These are phyloP conservation scores for Silene latifolia DNA, from an alignment of 148 eudicot species.

Conservation along the genomic window DNA sequence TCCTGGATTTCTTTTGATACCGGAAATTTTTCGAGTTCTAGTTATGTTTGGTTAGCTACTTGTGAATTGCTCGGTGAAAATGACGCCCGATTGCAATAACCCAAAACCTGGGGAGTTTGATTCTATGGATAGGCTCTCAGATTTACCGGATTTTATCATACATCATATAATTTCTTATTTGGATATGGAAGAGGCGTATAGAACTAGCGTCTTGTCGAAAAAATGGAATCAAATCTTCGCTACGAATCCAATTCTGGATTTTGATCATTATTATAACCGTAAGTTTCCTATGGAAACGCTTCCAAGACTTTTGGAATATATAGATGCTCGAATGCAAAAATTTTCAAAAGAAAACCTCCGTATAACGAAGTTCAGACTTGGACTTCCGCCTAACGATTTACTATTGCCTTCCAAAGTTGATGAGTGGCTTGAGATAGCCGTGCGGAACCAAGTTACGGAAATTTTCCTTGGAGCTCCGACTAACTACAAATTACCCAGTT, in stretches of 20 bases:
- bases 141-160: conserved; percentile 4
- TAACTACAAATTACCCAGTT: not conserved
- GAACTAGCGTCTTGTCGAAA: conserved; percentile 10
- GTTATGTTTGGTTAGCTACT: too few species aligned
- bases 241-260: not conserved
- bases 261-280: not conserved
- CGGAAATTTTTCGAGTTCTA: too few species aligned
- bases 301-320: not conserved
- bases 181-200: not conserved
- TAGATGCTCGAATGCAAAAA: not conserved
- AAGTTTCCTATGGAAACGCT: not conserved
- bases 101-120: not conserved
- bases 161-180: conserved; percentile 9
- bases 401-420: not conserved
- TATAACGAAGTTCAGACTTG: not conserved
- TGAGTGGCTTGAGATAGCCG: not conserved
- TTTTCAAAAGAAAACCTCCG: not conserved
- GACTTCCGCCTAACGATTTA: too few species aligned
- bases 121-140: conserved; percentile 4
- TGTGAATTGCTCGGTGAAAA: conserved; percentile 5
- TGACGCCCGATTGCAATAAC: not conserved
- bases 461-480: not conserved
- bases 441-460: not conserved
- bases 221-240: not conserved
- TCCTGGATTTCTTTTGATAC: too few species aligned